Percentiles rank a stretch among this genome's conserved stretches.
Evolutionary conservation across 1,284 basidiomycete genomes (phyloP).

Genomic region (Pascua guehoae): DNA sequence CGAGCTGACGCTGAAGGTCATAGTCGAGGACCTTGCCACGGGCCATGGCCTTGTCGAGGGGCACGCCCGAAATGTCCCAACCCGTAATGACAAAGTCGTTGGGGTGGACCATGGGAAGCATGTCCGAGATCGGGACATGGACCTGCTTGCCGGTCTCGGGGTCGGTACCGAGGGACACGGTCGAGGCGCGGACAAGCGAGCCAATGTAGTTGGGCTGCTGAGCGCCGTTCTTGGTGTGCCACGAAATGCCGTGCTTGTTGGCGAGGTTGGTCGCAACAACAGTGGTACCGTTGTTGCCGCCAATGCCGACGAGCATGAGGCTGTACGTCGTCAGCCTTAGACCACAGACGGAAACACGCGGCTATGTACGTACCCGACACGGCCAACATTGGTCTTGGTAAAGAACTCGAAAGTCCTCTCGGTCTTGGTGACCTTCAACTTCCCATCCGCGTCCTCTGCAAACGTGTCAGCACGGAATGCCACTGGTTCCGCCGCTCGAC

Average conservation of each 20-base stretch:
- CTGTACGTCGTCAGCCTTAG: constrained; percentile 51
- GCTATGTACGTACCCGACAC: constrained; percentile 74
- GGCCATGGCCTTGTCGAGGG: constrained; percentile 88
- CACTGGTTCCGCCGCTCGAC: constrained; percentile 3
- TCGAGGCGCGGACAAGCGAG: constrained; percentile 83
- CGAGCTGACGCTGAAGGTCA: constrained; percentile 94
- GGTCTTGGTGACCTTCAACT: constrained; percentile 67
- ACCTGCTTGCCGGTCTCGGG: constrained; percentile 82
- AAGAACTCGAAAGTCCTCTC: constrained; percentile 83
- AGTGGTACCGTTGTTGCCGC: constrained; percentile 97
- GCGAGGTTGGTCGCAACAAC: constrained; percentile 92
- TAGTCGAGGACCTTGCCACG: constrained; percentile 93
- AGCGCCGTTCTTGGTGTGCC: constrained; percentile 89
- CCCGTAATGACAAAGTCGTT: constrained; percentile 97
- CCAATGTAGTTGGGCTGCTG: constrained; percentile 97
- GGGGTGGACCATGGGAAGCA: constrained; percentile 97
- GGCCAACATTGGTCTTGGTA: constrained; percentile 80
- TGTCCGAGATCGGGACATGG: constrained; percentile 85
- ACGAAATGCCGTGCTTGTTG: constrained; percentile 90
- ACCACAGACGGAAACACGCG: not conserved
- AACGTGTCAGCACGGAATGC: not conserved
- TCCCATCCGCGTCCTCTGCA: constrained; percentile 58
- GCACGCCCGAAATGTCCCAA: constrained; percentile 88
- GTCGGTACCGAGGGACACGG: constrained; percentile 85
- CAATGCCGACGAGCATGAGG: constrained; percentile 93